Conservation (phyloP, 495 filamentous ascomycete genomes). For the Margaritispora aquatica region DNA sequence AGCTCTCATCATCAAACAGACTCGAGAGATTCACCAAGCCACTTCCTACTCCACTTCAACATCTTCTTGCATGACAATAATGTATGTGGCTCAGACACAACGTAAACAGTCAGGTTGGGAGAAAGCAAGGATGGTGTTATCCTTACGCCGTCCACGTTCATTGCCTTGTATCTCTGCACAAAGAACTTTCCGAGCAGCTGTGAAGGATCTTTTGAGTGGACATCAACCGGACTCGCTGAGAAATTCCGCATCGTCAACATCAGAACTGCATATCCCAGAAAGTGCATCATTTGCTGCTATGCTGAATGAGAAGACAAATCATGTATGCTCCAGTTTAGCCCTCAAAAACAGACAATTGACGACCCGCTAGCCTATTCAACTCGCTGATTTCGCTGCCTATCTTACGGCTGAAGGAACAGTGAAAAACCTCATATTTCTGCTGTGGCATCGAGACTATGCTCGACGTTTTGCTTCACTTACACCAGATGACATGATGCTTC, state of each 20-base stretch:
- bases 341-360: no score
- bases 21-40: background rate
- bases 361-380: background rate
- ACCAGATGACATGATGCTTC: background rate
- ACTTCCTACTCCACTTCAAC: background rate
- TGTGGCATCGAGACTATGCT: background rate
- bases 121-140: background rate
- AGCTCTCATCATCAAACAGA: background rate
- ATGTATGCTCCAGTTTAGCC: background rate
- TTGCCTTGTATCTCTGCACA: background rate
- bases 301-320: background rate
- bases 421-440: background rate
- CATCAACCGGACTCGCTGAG: background rate
- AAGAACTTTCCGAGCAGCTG: background rate
- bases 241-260: background rate
- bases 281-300: background rate
- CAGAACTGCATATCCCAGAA: background rate
- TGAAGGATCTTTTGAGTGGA: background rate
- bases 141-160: background rate
- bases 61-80: background rate
- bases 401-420: background rate
- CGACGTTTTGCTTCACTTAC: background rate
- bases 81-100: background rate
- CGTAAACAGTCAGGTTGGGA: background rate
- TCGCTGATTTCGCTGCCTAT: background rate